Evolutionary conservation across 306 rosid genomes (phyloP).

Genomic region (Myrica gale): DNA sequence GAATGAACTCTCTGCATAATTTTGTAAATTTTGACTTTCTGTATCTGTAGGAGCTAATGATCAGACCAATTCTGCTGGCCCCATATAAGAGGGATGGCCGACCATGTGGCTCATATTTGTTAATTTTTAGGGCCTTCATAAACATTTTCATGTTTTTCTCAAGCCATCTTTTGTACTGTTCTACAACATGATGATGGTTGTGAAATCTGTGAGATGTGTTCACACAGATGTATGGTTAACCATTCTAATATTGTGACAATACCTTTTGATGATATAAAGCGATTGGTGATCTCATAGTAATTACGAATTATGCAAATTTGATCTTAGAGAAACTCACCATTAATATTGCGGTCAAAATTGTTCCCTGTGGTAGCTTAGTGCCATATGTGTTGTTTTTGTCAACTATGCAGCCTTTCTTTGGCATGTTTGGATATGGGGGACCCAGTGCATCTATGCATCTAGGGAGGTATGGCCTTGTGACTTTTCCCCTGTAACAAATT

Average conservation of each 20-base stretch:
- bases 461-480: conserved; percentile 43
- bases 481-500: neutral
- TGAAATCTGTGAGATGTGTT: neutral
- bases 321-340: neutral
- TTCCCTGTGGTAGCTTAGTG: neutral
- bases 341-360: neutral
- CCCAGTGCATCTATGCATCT: conserved; percentile 63
- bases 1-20: neutral
- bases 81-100: neutral
- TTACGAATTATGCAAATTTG: neutral
- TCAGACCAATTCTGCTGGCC: neutral
- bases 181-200: neutral
- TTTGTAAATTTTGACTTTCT: neutral
- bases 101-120: neutral
- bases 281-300: too few species aligned
- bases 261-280: neutral
- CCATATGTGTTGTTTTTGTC: neutral
- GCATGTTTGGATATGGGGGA: conserved; percentile 75
- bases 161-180: neutral
- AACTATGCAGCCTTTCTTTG: conserved; percentile 61
- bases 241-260: neutral
- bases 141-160: neutral
- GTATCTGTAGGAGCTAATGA: neutral
- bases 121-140: neutral
- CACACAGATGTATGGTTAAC: neutral